Base-by-base conservation (phyloP, 108 stramenopile species). In the Fragilaria crotonensis region DNA sequence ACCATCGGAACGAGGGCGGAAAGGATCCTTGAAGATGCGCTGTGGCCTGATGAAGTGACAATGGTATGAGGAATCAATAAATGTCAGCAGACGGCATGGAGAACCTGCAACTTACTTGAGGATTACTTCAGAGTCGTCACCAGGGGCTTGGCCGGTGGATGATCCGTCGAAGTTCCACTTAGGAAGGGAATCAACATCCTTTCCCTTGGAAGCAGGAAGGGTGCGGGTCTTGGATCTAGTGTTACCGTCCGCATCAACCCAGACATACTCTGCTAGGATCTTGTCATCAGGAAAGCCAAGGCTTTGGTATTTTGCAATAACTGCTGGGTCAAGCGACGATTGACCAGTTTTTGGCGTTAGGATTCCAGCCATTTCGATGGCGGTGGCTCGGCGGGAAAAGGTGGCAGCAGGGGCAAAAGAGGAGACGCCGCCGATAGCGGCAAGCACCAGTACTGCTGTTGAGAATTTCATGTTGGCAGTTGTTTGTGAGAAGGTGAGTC, bases 121-220 rank as follows among this genome's bases (percentile, higher is more conserved):
- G 66, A 95, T 94, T 31, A 97, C 96, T 68, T 97, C 96, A 25
- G 88, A 90, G 61, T 97, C 97, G 49, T 96, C 91, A n/a, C 97
- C 95, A 9, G 95, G 95, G 26, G 97, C 97, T 73, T 98, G 97
- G 25, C 71, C 89, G 44, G 97, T 98, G 27, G 94, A 95, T 22
- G 78, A 81, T 46, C 97, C 97, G 62, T 98, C 97, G 64, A 95
- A 98, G 78, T 96, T 98, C 97, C 97, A 98, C 33, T 84, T 78
- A 54, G 97, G 95, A 18, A 92, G 79, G 9, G 57, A 63, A 7
- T 73, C 77, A 14, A 92, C 80, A 27, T 60, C 18, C 11, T 62
- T 51, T 50, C 60, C 69, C 70, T 77, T 80, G 30, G 57, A 41
- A 21, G 77, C 72, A 50, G 85, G 81, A 46, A 93, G 76, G 20